A percentile compares a stretch with the other conserved stretches of the same genome.
These are phyloP conservation scores for Sugiyamaella floridensis DNA, from an alignment of 805 yeast genomes.

Conservation along the genomic window DNA sequence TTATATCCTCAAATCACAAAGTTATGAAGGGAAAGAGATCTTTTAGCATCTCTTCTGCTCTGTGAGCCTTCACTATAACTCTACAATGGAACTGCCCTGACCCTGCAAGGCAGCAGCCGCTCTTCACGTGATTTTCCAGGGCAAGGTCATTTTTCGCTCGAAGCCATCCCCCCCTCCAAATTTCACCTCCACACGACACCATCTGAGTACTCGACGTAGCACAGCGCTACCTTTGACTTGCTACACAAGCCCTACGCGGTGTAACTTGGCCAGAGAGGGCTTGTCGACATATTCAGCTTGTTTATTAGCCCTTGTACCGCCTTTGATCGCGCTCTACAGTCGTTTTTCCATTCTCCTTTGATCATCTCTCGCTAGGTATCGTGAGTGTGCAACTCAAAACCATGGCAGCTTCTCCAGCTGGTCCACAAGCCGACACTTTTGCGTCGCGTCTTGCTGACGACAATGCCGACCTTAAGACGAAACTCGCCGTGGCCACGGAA, in stretches of 20 bases:
- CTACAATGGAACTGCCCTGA: too few relatives aligned
- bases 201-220: neutral
- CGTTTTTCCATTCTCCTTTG: too few relatives aligned
- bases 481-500: slow-evolving; percentile 69
- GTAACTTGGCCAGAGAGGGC: neutral
- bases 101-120: too few relatives aligned
- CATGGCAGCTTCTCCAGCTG: neutral
- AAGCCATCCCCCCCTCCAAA: neutral
- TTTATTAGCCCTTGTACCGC: neutral
- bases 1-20: too few relatives aligned
- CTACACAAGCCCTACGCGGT: neutral
- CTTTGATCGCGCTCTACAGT: neutral
- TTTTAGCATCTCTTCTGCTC: too few relatives aligned
- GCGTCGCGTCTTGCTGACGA: slow-evolving; percentile 54
- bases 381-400: neutral
- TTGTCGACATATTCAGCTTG: neutral
- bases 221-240: neutral
- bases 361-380: too few relatives aligned
- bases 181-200: neutral
- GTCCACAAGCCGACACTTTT: slow-evolving; percentile 55
- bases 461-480: slow-evolving; percentile 45
- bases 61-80: too few relatives aligned
- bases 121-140: neutral
- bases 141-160: neutral
- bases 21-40: too few relatives aligned